Percentiles rank a stretch among this genome's conserved stretches.
phyloP scores from a whole-genome alignment of 768 basidiomycete species.

The Suillus ampliporus region DNA sequence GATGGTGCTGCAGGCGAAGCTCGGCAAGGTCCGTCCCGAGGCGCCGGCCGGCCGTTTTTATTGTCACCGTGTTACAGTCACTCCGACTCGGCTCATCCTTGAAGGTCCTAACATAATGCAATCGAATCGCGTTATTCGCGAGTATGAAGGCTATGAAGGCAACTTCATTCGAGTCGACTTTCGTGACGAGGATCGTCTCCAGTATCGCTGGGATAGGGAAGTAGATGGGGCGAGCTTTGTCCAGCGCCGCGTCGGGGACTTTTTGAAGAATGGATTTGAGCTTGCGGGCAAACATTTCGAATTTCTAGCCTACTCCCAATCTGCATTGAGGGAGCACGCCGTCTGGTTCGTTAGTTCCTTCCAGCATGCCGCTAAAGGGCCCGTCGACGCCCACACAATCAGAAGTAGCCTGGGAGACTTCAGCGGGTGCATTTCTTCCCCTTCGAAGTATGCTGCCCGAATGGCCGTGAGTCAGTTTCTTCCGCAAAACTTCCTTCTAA shows the following conservation, averaged over 20 bases:
- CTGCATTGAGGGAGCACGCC: constrained; percentile 77
- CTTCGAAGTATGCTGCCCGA: constrained; percentile 85
- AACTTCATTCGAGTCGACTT: constrained; percentile 86
- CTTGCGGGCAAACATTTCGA: constrained; percentile 77
- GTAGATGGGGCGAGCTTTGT: constrained; percentile 65
- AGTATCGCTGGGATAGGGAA: constrained; percentile 72
- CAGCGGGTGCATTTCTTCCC: constrained; percentile 54
- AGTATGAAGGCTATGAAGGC: constrained; percentile 62
- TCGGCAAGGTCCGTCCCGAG: constrained; percentile 21
- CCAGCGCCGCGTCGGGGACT: constrained; percentile 59
- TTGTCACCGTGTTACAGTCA: constrained; percentile 79
- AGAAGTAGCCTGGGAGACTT: constrained; percentile 74
- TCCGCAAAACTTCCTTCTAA: constrained; percentile 13
- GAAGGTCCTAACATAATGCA: constrained; percentile 80
- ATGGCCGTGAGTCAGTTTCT: constrained; percentile 48
- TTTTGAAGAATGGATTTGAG: constrained; percentile 66
- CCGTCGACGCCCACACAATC: constrained; percentile 62
- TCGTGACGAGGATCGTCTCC: constrained; percentile 80
- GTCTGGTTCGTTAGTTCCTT: constrained; percentile 85
- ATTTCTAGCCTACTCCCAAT: constrained; percentile 83
- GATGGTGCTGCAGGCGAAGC: constrained; percentile 32
- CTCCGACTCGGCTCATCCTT: constrained; percentile 73
- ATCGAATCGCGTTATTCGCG: constrained; percentile 81
- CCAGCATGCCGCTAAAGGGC: constrained; percentile 45
- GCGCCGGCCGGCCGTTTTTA: constrained; percentile 51